Evolutionary conservation across 306 rosid species (phyloP).

Genomic region (Lotus japonicus): DNA sequence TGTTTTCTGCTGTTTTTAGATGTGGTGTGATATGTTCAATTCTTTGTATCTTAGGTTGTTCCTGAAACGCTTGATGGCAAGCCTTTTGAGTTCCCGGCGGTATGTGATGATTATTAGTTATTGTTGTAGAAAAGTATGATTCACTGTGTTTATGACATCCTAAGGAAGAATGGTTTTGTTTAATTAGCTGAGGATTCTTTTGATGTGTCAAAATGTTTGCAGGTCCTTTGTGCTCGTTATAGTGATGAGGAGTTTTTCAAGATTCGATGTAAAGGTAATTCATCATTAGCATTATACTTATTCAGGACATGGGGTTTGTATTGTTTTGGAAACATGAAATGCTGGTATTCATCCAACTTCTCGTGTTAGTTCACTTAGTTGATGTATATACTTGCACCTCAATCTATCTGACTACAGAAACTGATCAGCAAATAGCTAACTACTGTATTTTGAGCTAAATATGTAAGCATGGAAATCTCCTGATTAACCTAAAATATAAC

Average conservation of each 20-base stretch:
- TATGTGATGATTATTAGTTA: constrained; percentile 28
- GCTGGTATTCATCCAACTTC: background rate
- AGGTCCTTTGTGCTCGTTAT: constrained; percentile 89
- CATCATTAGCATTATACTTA: background rate
- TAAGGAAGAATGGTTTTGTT: background rate
- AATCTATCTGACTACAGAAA: background rate
- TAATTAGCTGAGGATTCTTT: background rate
- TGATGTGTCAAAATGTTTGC: constrained; percentile 6
- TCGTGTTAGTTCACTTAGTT: too few relatives aligned
- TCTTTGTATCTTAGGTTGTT: constrained; percentile 45
- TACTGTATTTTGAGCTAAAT: background rate
- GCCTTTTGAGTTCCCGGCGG: constrained; percentile 53
- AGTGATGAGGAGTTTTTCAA: constrained; percentile 81
- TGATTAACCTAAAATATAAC: too few relatives aligned
- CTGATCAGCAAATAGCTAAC: background rate
- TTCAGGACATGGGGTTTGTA: background rate
- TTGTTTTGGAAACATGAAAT: background rate
- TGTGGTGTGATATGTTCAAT: background rate
- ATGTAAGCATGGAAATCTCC: background rate
- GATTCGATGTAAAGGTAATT: constrained; percentile 75
- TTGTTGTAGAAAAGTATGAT: background rate
- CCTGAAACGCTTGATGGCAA: constrained; percentile 71
- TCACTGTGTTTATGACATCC: background rate
- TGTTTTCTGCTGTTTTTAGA: background rate
- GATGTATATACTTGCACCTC: too few relatives aligned